Conservation (phyloP, 2,329 filamentous ascomycete species). For the Tolypocladium ovalisporum region DNA sequence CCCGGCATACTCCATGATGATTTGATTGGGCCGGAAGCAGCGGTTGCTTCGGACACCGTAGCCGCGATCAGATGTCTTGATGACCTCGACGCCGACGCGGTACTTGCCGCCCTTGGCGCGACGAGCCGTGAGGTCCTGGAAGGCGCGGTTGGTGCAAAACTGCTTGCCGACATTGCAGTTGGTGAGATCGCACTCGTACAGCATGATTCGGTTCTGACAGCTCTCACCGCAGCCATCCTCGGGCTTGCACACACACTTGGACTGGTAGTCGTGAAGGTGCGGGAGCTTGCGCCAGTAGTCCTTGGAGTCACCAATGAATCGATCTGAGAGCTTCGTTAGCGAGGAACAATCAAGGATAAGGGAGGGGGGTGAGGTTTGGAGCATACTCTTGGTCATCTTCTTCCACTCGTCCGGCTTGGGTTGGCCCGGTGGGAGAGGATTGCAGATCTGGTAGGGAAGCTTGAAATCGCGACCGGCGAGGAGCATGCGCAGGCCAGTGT, state of each 20-base stretch:
- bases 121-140: conserved; percentile 66
- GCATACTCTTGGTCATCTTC: conserved; percentile 80
- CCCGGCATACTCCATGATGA: conserved; percentile 96
- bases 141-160: conserved; percentile 75
- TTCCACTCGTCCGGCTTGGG: conserved; percentile 90
- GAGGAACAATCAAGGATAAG: not conserved
- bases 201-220: conserved; percentile 93
- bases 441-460: conserved; percentile 82
- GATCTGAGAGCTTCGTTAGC: conserved; percentile 47
- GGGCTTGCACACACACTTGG: conserved; percentile 65
- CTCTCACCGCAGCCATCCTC: conserved; percentile 78
- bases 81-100: conserved; percentile 86
- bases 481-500: conserved; percentile 59
- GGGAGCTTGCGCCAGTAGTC: conserved; percentile 73
- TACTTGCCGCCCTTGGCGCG: conserved; percentile 73
- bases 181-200: conserved; percentile 86
- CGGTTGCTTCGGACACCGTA: conserved; percentile 88
- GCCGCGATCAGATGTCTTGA: conserved; percentile 80
- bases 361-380: not conserved
- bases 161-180: conserved; percentile 76
- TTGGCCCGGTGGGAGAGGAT: conserved; percentile 73
- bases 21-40: conserved; percentile 77
- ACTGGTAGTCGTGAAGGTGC: conserved; percentile 61
- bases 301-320: conserved; percentile 77
- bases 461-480: conserved; percentile 72